Evolutionary conservation across 371 early-diverging fungal genomes (phyloP).

Genomic region (Capillidium rhysosporum): DNA sequence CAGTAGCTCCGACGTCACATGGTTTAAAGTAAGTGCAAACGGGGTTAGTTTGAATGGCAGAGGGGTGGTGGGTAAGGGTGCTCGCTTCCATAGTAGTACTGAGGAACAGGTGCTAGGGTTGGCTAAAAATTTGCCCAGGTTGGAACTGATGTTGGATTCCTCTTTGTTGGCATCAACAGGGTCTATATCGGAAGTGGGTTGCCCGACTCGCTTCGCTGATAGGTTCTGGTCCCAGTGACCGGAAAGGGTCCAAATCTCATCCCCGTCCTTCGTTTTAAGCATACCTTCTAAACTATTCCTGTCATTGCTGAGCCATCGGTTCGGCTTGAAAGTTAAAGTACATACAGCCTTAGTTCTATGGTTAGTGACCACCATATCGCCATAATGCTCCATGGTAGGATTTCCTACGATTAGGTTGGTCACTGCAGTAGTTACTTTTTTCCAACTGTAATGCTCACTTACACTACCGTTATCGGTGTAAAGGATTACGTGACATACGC

Average conservation of each 20-base stretch:
- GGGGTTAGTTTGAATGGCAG: constrained; percentile 47
- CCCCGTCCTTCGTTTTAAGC: constrained; percentile 29
- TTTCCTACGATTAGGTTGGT: constrained; percentile 70
- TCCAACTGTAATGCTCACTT: constrained; percentile 56
- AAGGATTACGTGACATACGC: constrained; percentile 51
- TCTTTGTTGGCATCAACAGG: neutral
- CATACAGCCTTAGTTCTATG: constrained; percentile 49
- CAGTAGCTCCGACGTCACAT: constrained; percentile 27
- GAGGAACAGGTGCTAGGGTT: neutral
- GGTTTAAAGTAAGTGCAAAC: constrained; percentile 56
- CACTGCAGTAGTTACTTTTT: constrained; percentile 60
- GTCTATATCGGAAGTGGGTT: constrained; percentile 16
- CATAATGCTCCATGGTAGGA: constrained; percentile 59
- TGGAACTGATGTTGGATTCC: neutral
- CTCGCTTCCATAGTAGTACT: constrained; percentile 37
- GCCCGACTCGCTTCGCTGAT: constrained; percentile 24
- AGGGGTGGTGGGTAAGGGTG: constrained; percentile 19
- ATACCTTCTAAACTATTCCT: constrained; percentile 40
- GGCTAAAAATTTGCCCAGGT: neutral
- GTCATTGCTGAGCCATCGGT: constrained; percentile 36
- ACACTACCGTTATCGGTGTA: constrained; percentile 12
- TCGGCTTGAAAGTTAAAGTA: constrained; percentile 46
- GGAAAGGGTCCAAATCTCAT: constrained; percentile 28
- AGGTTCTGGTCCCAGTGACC: constrained; percentile 56
- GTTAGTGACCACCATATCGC: constrained; percentile 55